Evolutionary conservation across 1,139 yeast genomes (phyloP).

Genomic region (Debaryomyces singareniensis): DNA sequence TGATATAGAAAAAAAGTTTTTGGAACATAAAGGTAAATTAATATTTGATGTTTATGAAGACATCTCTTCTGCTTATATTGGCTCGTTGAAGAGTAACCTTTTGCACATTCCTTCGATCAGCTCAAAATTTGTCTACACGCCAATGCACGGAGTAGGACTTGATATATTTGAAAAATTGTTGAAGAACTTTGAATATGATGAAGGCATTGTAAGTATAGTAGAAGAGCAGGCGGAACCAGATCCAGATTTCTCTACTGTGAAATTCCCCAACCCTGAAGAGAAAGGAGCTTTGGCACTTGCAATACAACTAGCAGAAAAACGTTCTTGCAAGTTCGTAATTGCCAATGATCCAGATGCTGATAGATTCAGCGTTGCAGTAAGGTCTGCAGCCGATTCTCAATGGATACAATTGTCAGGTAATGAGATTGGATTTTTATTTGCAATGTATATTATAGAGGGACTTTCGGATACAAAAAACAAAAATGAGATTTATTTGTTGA

Average conservation of each 20-base stretch:
- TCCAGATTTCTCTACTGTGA: slow-evolving; percentile 79
- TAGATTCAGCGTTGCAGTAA: slow-evolving; percentile 73
- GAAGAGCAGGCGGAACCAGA: slow-evolving; percentile 66
- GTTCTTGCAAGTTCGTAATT: slow-evolving; percentile 49
- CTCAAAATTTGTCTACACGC: slow-evolving; percentile 70
- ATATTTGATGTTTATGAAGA: slow-evolving; percentile 23
- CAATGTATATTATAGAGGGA: slow-evolving; percentile 49
- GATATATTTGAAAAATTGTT: slow-evolving; percentile 35
- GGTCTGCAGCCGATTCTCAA: slow-evolving; percentile 23
- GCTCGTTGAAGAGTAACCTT: slow-evolving; percentile 23
- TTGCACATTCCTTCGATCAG: slow-evolving; percentile 13
- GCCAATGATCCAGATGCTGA: slow-evolving; percentile 98
- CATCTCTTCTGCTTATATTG: slow-evolving; percentile 30
- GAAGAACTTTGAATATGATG: slow-evolving; percentile 24
- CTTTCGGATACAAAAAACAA: slow-evolving; percentile 21
- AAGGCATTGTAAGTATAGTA: slow-evolving; percentile 27
- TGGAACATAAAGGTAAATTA: slow-evolving; percentile 13
- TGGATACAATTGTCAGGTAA: slow-evolving; percentile 90
- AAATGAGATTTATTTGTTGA: slow-evolving; percentile 53
- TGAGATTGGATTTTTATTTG: slow-evolving; percentile 83
- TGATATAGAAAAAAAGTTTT: slow-evolving; percentile 38
- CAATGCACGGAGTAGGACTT: slow-evolving; percentile 92
- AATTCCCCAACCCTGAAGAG: slow-evolving; percentile 95
- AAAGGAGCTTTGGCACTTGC: slow-evolving; percentile 82
- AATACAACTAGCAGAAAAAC: slow-evolving; percentile 44